These are phyloP conservation scores for Lactarius akahatsu DNA, from an alignment of 768 basidiomycete genomes.

Conservation along the genomic window DNA sequence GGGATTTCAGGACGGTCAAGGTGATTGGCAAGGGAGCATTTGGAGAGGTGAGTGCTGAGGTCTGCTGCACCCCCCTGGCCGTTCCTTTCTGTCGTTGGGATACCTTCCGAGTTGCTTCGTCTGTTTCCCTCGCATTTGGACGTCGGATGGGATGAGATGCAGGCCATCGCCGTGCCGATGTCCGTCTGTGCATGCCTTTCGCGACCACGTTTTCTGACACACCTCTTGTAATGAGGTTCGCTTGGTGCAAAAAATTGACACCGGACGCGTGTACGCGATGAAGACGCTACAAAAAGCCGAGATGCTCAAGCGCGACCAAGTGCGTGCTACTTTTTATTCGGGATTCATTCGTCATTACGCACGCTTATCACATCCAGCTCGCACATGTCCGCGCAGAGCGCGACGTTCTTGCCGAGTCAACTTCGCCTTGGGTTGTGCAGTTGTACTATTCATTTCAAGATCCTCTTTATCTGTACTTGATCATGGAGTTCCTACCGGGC, in stretches of 20 bases:
- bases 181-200: neutral
- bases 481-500: conserved; percentile 99
- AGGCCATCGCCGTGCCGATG: too few relatives aligned
- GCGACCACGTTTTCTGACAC: conserved; percentile 10
- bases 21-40: conserved; percentile 99
- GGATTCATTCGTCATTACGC: neutral
- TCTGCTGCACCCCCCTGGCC: neutral
- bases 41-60: conserved; percentile 70
- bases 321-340: conserved; percentile 36
- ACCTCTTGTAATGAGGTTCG: conserved; percentile 55
- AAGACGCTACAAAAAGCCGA: conserved; percentile 95
- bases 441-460: conserved; percentile 98
- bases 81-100: neutral
- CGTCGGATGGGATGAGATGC: too few relatives aligned
- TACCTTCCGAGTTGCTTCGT: too few relatives aligned
- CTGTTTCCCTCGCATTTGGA: too few relatives aligned
- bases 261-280: conserved; percentile 98
- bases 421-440: conserved; percentile 95
- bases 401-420: conserved; percentile 93
- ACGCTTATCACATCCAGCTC: conserved; percentile 50
- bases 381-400: conserved; percentile 98
- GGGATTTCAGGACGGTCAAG: conserved; percentile 95
- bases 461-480: conserved; percentile 84
- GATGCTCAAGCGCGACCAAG: conserved; percentile 99
- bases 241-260: conserved; percentile 94